Conservation (phyloP, 306 rosid genomes). For the Gleditsia sinensis region DNA sequence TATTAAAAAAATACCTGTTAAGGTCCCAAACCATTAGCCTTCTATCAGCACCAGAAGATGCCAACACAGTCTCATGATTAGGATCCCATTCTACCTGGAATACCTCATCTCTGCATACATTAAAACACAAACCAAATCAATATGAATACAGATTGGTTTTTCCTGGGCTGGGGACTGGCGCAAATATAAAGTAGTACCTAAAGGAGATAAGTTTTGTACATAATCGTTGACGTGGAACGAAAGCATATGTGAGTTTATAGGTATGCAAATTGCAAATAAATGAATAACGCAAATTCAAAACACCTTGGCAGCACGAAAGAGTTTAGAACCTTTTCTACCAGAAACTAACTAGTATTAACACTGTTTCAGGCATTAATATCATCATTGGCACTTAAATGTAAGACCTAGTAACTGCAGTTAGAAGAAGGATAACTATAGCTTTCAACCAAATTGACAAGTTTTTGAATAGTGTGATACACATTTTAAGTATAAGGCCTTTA, state of each 20-base stretch:
- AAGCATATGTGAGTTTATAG: too few relatives aligned
- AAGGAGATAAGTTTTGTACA: not conserved
- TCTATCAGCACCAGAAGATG: conserved; percentile 86
- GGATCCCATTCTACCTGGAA: conserved; percentile 99
- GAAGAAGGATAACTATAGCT: not conserved
- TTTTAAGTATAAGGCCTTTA: not conserved
- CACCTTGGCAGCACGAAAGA: not conserved
- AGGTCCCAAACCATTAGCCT: conserved; percentile 98
- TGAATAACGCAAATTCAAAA: not conserved
- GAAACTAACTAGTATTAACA: not conserved
- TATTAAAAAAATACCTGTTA: conserved; percentile 56
- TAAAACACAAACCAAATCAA: not conserved
- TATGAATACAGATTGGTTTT: not conserved
- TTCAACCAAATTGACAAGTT: not conserved
- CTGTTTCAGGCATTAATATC: not conserved
- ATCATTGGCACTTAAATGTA: not conserved
- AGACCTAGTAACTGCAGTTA: not conserved
- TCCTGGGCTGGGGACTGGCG: not conserved
- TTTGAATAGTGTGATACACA: not conserved
- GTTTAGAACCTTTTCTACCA: not conserved
- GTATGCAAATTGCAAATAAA: not conserved
- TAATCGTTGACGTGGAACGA: not conserved
- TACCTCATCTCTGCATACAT: conserved; percentile 77
- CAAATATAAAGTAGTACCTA: not conserved
- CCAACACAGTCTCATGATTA: conserved; percentile 80